Conservation (phyloP, 2,329 filamentous ascomycete genomes). For the Aureobasidium sp. region DNA sequence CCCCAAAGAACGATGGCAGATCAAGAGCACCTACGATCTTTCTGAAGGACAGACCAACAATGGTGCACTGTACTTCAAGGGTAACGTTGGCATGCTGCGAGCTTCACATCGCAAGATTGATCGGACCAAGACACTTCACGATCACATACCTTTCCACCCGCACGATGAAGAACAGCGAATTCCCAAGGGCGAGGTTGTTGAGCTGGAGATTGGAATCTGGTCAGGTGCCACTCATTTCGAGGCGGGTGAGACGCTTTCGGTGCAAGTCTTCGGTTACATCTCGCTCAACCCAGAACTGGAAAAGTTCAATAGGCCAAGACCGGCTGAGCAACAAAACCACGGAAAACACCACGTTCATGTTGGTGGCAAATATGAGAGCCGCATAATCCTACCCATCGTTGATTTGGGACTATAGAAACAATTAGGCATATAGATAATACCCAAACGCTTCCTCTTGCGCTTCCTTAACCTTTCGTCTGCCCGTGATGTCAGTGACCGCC, state of each 20-base stretch:
- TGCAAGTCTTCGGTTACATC: slow-evolving; percentile 9
- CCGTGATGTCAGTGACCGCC: too few relatives aligned
- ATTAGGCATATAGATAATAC: background rate
- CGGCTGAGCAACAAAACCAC: slow-evolving; percentile 6
- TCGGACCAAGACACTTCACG: slow-evolving; percentile 20
- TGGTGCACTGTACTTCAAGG: slow-evolving; percentile 33
- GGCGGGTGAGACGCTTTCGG: slow-evolving; percentile 26
- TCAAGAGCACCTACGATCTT: background rate
- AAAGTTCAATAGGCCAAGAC: slow-evolving; percentile 10
- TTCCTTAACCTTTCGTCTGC: too few relatives aligned
- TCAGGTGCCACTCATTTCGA: slow-evolving; percentile 39
- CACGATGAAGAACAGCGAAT: slow-evolving; percentile 35
- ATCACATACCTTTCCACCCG: slow-evolving; percentile 30
- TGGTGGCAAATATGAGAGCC: slow-evolving; percentile 8
- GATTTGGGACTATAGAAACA: slow-evolving; percentile 6
- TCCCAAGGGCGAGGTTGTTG: slow-evolving; percentile 32
- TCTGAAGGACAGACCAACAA: slow-evolving; percentile 37
- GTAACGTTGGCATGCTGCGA: slow-evolving; percentile 38
- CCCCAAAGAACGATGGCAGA: slow-evolving; percentile 25
- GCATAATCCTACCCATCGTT: background rate
- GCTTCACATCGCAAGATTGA: slow-evolving; percentile 37
- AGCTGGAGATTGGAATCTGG: slow-evolving; percentile 42
- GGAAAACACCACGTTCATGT: slow-evolving; percentile 9
- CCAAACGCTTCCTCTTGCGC: too few relatives aligned
- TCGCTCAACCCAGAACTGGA: slow-evolving; percentile 10